phyloP scores from a whole-genome alignment of 1,284 basidiomycete genomes.

The Rugosomyces carneus region DNA sequence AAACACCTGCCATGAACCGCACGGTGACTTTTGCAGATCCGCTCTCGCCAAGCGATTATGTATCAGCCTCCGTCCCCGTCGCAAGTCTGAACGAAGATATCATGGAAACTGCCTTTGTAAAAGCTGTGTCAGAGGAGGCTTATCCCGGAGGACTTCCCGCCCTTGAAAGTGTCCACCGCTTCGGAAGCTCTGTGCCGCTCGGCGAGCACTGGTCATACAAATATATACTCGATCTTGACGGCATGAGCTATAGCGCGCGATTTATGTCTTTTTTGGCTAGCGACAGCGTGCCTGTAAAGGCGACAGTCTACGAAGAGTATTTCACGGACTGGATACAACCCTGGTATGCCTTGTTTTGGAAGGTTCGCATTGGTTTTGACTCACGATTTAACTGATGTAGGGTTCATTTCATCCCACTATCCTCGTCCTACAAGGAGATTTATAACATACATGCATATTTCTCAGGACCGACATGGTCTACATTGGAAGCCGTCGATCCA shows the following conservation, averaged over 20 bases:
- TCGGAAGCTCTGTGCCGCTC: slow-evolving; percentile 72
- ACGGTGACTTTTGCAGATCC: slow-evolving; percentile 77
- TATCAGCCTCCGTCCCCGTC: slow-evolving; percentile 58
- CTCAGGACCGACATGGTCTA: slow-evolving; percentile 47
- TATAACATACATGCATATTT: slow-evolving; percentile 81
- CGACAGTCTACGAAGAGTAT: slow-evolving; percentile 87
- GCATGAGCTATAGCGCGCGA: slow-evolving; percentile 90
- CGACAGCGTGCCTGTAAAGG: slow-evolving; percentile 85
- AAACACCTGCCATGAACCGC: slow-evolving; percentile 47
- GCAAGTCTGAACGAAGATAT: slow-evolving; percentile 69
- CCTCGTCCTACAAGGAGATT: slow-evolving; percentile 80
- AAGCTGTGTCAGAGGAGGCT: slow-evolving; percentile 57
- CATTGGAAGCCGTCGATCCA: slow-evolving; percentile 52
- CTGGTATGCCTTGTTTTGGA: slow-evolving; percentile 52
- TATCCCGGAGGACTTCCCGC: slow-evolving; percentile 81
- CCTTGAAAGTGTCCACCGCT: slow-evolving; percentile 64
- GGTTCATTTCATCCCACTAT: slow-evolving; percentile 91
- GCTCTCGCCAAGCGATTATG: slow-evolving; percentile 50
- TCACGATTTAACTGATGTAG: slow-evolving; percentile 31
- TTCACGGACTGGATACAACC: slow-evolving; percentile 82
- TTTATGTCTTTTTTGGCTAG: slow-evolving; percentile 84
- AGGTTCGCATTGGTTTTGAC: slow-evolving; percentile 2
- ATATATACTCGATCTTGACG: slow-evolving; percentile 87
- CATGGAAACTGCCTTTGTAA: slow-evolving; percentile 88
- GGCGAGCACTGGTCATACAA: slow-evolving; percentile 91